Conservation (phyloP, 306 rosid genomes). For the Nissolia schottii region DNA sequence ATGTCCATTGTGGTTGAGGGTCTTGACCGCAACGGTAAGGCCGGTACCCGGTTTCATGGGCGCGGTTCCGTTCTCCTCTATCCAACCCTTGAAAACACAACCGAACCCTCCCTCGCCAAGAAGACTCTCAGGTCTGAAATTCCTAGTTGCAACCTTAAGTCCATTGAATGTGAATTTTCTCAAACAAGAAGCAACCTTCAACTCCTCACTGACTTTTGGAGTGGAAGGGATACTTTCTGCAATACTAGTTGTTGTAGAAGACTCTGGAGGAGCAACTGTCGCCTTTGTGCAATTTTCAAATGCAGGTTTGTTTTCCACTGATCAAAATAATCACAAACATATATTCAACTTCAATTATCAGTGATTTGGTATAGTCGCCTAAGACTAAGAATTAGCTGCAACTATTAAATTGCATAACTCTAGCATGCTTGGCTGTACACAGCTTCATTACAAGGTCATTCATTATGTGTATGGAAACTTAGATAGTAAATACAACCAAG, state of each 20-base stretch:
- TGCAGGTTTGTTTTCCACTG: slow-evolving; percentile 51
- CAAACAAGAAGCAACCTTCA: slow-evolving; percentile 85
- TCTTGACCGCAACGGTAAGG: slow-evolving; percentile 96
- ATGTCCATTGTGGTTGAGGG: slow-evolving; percentile 89
- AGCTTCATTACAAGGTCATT: slow-evolving; percentile 8
- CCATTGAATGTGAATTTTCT: slow-evolving; percentile 89
- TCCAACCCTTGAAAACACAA: slow-evolving; percentile 98
- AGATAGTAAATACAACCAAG: slow-evolving; percentile 4
- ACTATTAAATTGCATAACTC: slow-evolving; percentile 13
- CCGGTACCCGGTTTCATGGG: slow-evolving; percentile 98
- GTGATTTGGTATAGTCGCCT: slow-evolving; percentile 12
- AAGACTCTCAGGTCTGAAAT: slow-evolving; percentile 93
- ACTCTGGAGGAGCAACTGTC: slow-evolving; percentile 42
- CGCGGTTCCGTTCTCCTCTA: slow-evolving; percentile 93
- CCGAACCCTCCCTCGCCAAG: slow-evolving; percentile 99
- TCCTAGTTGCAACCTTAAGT: slow-evolving; percentile 90
- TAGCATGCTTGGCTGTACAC: neutral
- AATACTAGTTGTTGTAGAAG: slow-evolving; percentile 64
- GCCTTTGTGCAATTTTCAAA: slow-evolving; percentile 53
- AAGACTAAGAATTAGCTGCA: neutral
- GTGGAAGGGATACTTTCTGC: slow-evolving; percentile 70
- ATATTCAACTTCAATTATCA: slow-evolving; percentile 9
- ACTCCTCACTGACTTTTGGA: slow-evolving; percentile 79
- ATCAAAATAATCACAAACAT: slow-evolving; percentile 19
- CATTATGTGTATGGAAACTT: neutral